Evolutionary conservation across 2,329 filamentous ascomycete species (phyloP).

Genomic region (Claviceps arundinis): DNA sequence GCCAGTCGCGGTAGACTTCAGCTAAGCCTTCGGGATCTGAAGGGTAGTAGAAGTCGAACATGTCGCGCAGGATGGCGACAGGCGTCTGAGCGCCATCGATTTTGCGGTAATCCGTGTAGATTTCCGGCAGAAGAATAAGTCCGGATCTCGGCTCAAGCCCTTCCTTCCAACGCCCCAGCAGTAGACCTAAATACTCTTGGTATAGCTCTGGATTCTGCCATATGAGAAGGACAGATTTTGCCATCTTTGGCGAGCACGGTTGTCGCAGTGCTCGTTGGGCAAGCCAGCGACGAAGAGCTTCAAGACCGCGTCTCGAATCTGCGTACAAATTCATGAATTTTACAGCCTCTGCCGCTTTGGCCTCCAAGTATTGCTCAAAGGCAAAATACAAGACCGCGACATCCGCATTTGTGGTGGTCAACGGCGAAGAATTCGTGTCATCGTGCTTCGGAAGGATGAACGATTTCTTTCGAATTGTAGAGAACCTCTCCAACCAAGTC

Average conservation of each 20-base stretch:
- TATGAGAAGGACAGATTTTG: constrained; percentile 25
- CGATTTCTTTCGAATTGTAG: constrained; percentile 1
- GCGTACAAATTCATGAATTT: constrained; percentile 12
- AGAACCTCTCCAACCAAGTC: constrained; percentile 24
- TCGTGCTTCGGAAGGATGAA: neutral
- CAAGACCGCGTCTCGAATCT: constrained; percentile 13
- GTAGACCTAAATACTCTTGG: constrained; percentile 27
- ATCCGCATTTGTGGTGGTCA: constrained; percentile 14
- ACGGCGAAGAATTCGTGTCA: constrained; percentile 5
- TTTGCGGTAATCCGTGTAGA: constrained; percentile 34
- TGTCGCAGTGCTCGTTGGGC: constrained; percentile 19
- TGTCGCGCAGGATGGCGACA: constrained; percentile 25
- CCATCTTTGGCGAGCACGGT: constrained; percentile 21
- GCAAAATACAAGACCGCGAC: constrained; percentile 19
- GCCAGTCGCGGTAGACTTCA: constrained; percentile 36
- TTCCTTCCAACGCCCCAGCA: constrained; percentile 17
- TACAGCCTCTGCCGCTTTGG: constrained; percentile 12
- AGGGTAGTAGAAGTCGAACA: constrained; percentile 31
- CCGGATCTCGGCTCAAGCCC: constrained; percentile 16
- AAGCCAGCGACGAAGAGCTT: constrained; percentile 17
- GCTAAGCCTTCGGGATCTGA: constrained; percentile 28
- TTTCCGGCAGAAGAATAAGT: constrained; percentile 21
- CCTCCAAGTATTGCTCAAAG: constrained; percentile 21
- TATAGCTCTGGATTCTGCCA: constrained; percentile 27
- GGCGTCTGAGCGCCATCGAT: constrained; percentile 26